A percentile compares a stretch with the other conserved stretches of the same genome.
phyloP scores from a whole-genome alignment of 1,139 yeast species.

The Magnusiomyces suaveolens region DNA sequence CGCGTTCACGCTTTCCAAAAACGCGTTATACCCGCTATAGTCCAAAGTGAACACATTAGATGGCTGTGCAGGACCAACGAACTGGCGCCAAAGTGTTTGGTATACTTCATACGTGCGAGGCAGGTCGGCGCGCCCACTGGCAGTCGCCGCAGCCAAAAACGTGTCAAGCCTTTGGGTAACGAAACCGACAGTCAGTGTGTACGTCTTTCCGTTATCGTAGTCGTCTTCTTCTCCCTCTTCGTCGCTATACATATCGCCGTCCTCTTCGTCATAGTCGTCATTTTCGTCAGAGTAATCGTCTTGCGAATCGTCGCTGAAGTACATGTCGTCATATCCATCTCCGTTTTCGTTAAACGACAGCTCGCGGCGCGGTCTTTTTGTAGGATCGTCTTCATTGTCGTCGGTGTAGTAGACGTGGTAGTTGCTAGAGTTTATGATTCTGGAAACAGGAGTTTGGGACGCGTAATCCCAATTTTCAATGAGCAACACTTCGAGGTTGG shows the following conservation, averaged over 20 bases:
- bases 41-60: background rate
- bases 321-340: background rate
- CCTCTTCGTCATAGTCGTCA: background rate
- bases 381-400: background rate
- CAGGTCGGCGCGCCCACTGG: background rate
- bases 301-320: background rate
- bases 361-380: too few species aligned
- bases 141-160: background rate
- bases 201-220: background rate
- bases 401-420: background rate
- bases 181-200: background rate
- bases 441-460: background rate
- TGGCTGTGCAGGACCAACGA: background rate
- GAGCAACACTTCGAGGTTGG: background rate
- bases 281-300: background rate
- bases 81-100: background rate
- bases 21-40: background rate
- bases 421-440: background rate
- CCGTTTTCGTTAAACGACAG: too few species aligned
- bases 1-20: background rate
- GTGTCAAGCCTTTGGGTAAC: background rate
- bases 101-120: background rate
- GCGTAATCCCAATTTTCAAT: constrained; percentile 3
- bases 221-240: too few species aligned
- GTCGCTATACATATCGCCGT: too few species aligned